These are phyloP conservation scores for Oryza longistaminata DNA, from an alignment of 176 grass and related monocot species.

Conservation along the genomic window DNA sequence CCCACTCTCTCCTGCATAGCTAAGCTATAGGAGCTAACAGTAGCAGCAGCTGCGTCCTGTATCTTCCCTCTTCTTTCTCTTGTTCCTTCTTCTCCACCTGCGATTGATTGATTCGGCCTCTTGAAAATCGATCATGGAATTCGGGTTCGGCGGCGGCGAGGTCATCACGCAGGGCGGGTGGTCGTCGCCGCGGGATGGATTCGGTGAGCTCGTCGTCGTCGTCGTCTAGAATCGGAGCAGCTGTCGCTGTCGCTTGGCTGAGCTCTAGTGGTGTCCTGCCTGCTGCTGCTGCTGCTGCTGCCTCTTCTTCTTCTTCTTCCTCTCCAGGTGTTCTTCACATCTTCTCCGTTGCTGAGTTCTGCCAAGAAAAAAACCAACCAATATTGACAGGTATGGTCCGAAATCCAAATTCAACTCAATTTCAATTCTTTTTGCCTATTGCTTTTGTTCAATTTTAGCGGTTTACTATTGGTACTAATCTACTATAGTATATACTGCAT, in stretches of 20 bases:
- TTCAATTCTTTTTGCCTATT: neutral
- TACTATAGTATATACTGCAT: neutral
- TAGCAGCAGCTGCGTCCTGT: neutral
- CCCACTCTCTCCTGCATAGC: neutral
- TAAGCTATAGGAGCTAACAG: neutral
- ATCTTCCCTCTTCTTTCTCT: neutral
- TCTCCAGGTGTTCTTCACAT: neutral
- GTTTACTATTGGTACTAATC: neutral
- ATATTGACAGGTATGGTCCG: constrained; percentile 1
- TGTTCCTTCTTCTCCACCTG: neutral
- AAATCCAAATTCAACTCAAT: neutral
- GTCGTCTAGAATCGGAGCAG: neutral
- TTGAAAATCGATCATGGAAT: neutral
- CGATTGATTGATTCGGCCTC: neutral
- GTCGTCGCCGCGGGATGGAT: neutral
- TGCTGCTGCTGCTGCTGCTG: neutral
- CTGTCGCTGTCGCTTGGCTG: neutral
- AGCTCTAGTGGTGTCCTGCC: neutral
- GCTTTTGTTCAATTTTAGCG: neutral
- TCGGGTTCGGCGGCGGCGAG: neutral
- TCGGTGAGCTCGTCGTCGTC: neutral
- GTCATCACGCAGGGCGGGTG: neutral
- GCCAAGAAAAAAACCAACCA: neutral
- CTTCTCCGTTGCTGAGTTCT: neutral
- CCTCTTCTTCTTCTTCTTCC: neutral